Base-by-base conservation (phyloP, 768 basidiomycete species). In the Naganishia vishniacii region DNA sequence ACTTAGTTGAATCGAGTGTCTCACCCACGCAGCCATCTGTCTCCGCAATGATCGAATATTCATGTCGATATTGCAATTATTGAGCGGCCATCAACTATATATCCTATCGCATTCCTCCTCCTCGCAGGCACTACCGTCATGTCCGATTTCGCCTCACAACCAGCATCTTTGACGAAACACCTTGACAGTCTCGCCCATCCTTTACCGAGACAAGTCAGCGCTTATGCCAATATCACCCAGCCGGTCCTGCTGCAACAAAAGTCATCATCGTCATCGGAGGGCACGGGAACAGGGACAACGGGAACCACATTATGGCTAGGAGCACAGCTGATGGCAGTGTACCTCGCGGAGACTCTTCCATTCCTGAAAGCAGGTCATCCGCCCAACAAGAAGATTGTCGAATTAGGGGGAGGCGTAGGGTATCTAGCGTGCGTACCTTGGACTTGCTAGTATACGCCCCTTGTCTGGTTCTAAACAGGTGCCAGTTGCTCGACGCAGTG, bases 241-340 rank as follows among this genome's bases (percentile, higher is more conserved):
- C 16, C 69, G 65, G 51, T 66, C 67, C 11, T 65, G 59, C 20
- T 71, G 42, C 53, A 59, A 26, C 63, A 48, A 20, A 25, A 40
- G 25, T 45, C 40, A 46, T 63, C 40, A 9, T 11, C 32, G 28
- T 60, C 25, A 12, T 16, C 25, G 1, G 44, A 46, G 15, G n/a
- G 42, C 42, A 44, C 11, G 7, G 48, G 48, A 26, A 73, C 74
- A 4, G 70, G 76, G 16, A 83, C 85, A 26, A 91, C 88, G 65
- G 90, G 90, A 18, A 90, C 88, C 2, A 84, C 87, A 1, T 83
- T 91, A 56, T 91, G 90, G 90, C 84, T 91, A 59, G 85, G 84
- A 44, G 87, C 85, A 0, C 89, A 93, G 75, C 82, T 87, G 72
- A 81, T 91, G 41, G 81, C 87, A 18, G 71, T 80, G 46, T 88